phyloP scores from a whole-genome alignment of 306 rosid genomes.

The Casuarina equisetifolia region DNA sequence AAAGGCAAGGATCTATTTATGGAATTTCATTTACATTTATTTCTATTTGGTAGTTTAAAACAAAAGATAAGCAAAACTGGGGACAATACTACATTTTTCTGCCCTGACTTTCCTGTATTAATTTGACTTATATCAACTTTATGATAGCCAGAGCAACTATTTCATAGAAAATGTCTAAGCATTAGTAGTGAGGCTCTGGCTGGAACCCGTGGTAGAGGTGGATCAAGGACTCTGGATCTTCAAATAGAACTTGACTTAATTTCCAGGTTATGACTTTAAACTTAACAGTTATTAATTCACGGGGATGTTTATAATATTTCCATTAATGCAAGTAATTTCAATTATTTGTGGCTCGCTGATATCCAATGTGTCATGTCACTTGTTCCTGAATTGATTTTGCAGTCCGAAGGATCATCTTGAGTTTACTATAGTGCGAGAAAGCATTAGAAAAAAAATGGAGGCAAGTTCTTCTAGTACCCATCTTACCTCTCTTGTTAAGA shows the following conservation, averaged over 20 bases:
- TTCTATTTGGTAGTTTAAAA: neutral
- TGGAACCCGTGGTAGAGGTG: slow-evolving; percentile 95
- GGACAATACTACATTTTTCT: slow-evolving; percentile 22
- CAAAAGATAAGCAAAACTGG: neutral
- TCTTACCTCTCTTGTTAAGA: slow-evolving; percentile 11
- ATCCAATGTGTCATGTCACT: slow-evolving; percentile 14
- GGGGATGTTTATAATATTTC: neutral
- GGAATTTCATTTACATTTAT: neutral
- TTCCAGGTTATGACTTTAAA: slow-evolving; percentile 59
- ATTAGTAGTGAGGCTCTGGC: slow-evolving; percentile 92
- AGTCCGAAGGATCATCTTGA: slow-evolving; percentile 90
- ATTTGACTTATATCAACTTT: slow-evolving; percentile 53
- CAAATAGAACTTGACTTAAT: slow-evolving; percentile 84
- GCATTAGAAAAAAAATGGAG: slow-evolving; percentile 79
- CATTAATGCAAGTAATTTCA: slow-evolving; percentile 16
- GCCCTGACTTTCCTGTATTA: slow-evolving; percentile 23
- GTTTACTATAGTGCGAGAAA: slow-evolving; percentile 86
- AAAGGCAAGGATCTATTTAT: neutral
- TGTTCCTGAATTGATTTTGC: slow-evolving; percentile 23
- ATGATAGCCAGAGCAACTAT: slow-evolving; percentile 97
- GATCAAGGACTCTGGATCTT: slow-evolving; percentile 56
- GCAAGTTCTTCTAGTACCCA: slow-evolving; percentile 38
- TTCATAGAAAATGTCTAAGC: slow-evolving; percentile 82
- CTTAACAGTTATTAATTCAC: neutral
- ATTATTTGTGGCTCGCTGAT: slow-evolving; percentile 8